Evolutionary conservation across 2,329 filamentous ascomycete genomes (phyloP), one percentile per base, ranked within the genome.

Genomic region (Dactylellina sp.): DNA sequence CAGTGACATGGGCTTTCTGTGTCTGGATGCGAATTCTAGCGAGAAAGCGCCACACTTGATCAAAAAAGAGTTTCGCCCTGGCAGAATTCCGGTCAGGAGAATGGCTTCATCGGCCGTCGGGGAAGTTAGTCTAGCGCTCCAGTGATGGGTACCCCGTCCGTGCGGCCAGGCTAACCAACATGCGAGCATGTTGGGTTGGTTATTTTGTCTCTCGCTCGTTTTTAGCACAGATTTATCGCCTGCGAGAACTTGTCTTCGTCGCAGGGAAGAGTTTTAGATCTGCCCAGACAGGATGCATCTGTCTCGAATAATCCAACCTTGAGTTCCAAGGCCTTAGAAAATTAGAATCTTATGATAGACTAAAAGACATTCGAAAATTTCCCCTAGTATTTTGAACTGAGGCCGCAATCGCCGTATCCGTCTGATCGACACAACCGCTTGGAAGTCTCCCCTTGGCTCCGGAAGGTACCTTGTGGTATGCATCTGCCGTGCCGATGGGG

Each of bases 391-490:
- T 40, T 28, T 32, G 25, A 55, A 55, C 20, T 40, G 32, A 39
- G 20, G 50, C 5, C 37, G 18, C 28, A 32, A 56, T 56, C 40
- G 46, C 52, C 47, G 59, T 64, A 53, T 65, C 37, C 60, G 53
- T 65, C 44, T 72, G 68, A 72, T 72, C 68, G 68, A 40, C 68
- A 60, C 22, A 42, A 28, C 22, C 35, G 47, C 53, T 32, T 35
- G 40, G 66, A 72, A 72, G 42, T 57, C 39, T 44, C 60, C 68
- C 61, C 60, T 72, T 61, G 44, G 60, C 60, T 65, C 37, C 64
- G 55, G 57, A 52, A 24, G 64, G 64, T 61, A 68, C 55, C 39
- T 35, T 32, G 57, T 37, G 57, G 57, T 63, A 63, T 62, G 66
- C 22, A 40, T 62, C 39, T 56, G 32, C 42, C 42, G 59, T 60